These are phyloP conservation scores for Exophiala alcalophila DNA, from an alignment of 2,329 filamentous ascomycete species.

Conservation along the genomic window DNA sequence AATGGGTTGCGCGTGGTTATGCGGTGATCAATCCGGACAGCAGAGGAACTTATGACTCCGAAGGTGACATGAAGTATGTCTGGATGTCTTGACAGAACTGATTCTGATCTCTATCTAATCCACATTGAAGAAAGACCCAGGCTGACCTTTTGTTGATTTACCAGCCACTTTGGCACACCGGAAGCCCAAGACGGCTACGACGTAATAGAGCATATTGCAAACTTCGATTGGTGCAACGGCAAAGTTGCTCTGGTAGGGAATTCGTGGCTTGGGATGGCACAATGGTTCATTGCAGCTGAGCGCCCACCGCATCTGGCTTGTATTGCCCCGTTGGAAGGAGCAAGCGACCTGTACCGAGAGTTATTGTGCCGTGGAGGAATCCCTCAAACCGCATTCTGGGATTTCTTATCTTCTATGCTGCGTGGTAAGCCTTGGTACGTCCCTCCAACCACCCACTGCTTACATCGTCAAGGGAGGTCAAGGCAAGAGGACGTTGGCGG, in stretches of 20 bases:
- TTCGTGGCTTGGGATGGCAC: constrained; percentile 42
- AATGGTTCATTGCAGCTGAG: constrained; percentile 44
- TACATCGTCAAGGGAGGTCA: not conserved
- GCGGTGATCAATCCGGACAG: constrained; percentile 35
- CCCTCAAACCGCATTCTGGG: not conserved
- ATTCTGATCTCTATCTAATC: not conserved
- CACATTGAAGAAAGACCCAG: not conserved
- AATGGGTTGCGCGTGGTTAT: constrained; percentile 32
- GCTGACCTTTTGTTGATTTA: no score
- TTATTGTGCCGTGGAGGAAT: constrained; percentile 46
- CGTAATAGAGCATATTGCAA: constrained; percentile 43
- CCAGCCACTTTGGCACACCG: not conserved
- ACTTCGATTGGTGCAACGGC: constrained; percentile 47
- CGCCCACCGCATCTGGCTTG: constrained; percentile 43
- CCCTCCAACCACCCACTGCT: not conserved
- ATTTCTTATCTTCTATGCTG: not conserved
- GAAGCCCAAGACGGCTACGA: constrained; percentile 42
- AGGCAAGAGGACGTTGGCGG: not conserved
- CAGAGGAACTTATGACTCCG: constrained; percentile 31
- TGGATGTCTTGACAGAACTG: no score
- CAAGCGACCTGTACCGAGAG: constrained; percentile 48
- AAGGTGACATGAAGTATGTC: constrained; percentile 31
- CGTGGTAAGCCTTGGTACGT: not conserved
- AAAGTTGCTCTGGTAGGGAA: constrained; percentile 46
- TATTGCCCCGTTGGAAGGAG: constrained; percentile 50